Evolutionary conservation across 2,329 filamentous ascomycete species (phyloP).

Genomic region (Cadophora luteo-olivacea): DNA sequence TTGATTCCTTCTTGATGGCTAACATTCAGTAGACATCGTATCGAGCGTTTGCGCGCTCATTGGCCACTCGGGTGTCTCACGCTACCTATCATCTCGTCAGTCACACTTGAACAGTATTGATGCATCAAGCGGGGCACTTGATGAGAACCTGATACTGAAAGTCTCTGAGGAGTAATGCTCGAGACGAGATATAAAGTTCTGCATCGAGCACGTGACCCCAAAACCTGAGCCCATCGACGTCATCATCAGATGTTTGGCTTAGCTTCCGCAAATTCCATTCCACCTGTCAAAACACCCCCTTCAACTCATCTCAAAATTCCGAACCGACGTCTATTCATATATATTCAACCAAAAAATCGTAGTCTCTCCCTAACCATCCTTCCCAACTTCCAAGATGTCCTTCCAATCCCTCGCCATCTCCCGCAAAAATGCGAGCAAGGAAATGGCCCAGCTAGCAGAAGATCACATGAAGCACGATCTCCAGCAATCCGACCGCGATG

Average conservation of each 20-base stretch:
- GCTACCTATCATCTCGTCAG: too few relatives aligned
- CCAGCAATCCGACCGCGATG: slow-evolving; percentile 25
- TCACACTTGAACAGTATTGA: too few relatives aligned
- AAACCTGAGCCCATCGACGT: neutral
- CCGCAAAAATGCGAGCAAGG: slow-evolving; percentile 24
- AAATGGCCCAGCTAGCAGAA: slow-evolving; percentile 26
- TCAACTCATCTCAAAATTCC: neutral
- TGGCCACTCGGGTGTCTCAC: too few relatives aligned
- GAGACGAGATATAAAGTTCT: too few relatives aligned
- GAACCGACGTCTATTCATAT: neutral
- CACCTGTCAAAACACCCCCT: neutral
- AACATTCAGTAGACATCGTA: too few relatives aligned
- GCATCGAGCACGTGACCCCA: neutral
- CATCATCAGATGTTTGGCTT: neutral
- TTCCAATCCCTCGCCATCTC: slow-evolving; percentile 29
- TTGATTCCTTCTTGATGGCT: too few relatives aligned
- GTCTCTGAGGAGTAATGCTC: too few relatives aligned
- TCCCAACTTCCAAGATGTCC: slow-evolving; percentile 19
- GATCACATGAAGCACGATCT: slow-evolving; percentile 29
- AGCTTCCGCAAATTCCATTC: neutral
- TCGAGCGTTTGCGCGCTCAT: too few relatives aligned
- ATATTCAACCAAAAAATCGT: neutral
- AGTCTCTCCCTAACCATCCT: neutral
- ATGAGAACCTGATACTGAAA: too few relatives aligned
- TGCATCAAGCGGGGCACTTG: too few relatives aligned